These are phyloP conservation scores for Fusarium dimerum DNA, from an alignment of 2,329 filamentous ascomycete genomes.

Conservation along the genomic window DNA sequence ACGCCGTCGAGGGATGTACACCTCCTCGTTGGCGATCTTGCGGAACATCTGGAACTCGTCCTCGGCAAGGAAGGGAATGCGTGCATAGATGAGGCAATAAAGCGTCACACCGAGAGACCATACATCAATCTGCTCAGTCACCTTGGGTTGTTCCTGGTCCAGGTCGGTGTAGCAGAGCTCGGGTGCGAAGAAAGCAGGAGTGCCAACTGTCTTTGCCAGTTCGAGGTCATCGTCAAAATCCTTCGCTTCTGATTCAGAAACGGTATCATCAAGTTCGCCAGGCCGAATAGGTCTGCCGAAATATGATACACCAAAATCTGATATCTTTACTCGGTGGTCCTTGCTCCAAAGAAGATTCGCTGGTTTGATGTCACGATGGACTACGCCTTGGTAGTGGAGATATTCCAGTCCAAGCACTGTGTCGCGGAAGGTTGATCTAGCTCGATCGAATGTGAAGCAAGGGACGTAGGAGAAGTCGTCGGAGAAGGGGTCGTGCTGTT, in stretches of 20 bases:
- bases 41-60: slow-evolving; percentile 92
- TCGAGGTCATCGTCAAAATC: slow-evolving; percentile 93
- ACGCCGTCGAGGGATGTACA: slow-evolving; percentile 81
- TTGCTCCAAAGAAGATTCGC: slow-evolving; percentile 88
- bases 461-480: slow-evolving; percentile 94
- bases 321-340: slow-evolving; percentile 91
- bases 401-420: slow-evolving; percentile 93
- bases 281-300: slow-evolving; percentile 86
- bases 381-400: slow-evolving; percentile 82
- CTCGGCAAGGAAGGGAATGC: slow-evolving; percentile 89
- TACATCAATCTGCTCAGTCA: slow-evolving; percentile 93
- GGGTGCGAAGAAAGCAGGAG: slow-evolving; percentile 95
- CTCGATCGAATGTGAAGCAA: slow-evolving; percentile 83
- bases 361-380: slow-evolving; percentile 83
- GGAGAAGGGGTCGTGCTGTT: slow-evolving; percentile 67
- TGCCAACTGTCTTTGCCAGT: slow-evolving; percentile 96
- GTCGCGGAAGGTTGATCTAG: slow-evolving; percentile 84
- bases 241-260: slow-evolving; percentile 77
- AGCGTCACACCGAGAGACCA: slow-evolving; percentile 97
- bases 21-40: slow-evolving; percentile 88
- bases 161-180: slow-evolving; percentile 90
- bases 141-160: slow-evolving; percentile 68
- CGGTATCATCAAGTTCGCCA: slow-evolving; percentile 73
- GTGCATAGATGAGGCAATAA: slow-evolving; percentile 92
- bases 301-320: slow-evolving; percentile 97